Percentiles rank a stretch among this genome's conserved stretches.
Evolutionary conservation across 768 basidiomycete species (phyloP).

Genomic region (Lactarius sp.): DNA sequence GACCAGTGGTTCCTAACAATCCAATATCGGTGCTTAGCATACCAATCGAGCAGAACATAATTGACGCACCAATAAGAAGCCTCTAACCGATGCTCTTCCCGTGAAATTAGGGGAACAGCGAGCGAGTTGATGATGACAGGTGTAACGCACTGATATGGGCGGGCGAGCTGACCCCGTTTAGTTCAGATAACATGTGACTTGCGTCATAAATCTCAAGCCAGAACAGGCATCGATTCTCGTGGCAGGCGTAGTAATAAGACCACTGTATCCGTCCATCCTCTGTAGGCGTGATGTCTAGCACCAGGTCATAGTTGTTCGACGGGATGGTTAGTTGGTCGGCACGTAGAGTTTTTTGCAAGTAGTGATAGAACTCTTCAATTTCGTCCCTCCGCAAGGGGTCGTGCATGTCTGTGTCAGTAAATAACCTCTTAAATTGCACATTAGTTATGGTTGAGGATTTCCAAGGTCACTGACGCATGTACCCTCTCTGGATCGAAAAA

Average conservation of each 20-base stretch:
- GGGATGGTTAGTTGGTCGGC: conserved; percentile 6
- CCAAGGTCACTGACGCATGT: conserved; percentile 10
- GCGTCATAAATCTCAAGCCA: conserved; percentile 46
- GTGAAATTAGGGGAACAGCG: background rate
- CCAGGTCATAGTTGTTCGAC: conserved; percentile 27
- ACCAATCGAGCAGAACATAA: background rate
- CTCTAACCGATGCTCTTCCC: conserved; percentile 26
- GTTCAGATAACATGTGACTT: conserved; percentile 30
- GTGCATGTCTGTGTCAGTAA: conserved; percentile 51
- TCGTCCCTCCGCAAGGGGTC: conserved; percentile 33
- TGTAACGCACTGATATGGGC: conserved; percentile 23
- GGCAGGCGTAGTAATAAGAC: conserved; percentile 51
- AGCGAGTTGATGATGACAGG: background rate
- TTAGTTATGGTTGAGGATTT: background rate
- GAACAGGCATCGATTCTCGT: conserved; percentile 43
- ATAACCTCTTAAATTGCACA: conserved; percentile 37
- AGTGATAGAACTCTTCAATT: conserved; percentile 33
- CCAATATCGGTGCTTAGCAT: conserved; percentile 4
- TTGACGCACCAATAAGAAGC: conserved; percentile 27
- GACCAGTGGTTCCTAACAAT: conserved; percentile 29
- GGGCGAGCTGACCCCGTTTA: conserved; percentile 11
- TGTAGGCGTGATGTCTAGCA: conserved; percentile 28
- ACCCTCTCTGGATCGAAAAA: conserved; percentile 48
- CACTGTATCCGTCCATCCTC: conserved; percentile 25
- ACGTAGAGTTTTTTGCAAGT: conserved; percentile 12